These are phyloP conservation scores for Cynara cardunculus DNA, from an alignment of 129 eudicot genomes.

Conservation along the genomic window DNA sequence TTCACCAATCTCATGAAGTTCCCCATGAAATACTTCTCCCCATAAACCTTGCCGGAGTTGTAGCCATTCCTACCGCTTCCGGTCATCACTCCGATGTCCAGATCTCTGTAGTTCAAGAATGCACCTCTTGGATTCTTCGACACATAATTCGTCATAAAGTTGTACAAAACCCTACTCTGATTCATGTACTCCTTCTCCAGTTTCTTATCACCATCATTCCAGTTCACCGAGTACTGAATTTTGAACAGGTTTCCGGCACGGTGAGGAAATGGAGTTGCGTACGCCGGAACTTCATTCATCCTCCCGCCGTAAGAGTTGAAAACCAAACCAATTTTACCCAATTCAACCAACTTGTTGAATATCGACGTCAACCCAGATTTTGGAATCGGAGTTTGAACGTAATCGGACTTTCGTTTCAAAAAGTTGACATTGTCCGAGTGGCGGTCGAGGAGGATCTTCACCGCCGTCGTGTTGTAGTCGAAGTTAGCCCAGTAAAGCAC, in stretches of 20 bases:
- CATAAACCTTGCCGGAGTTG: constrained; percentile 34
- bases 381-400: constrained; percentile 33
- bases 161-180: constrained; percentile 21
- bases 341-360: constrained; percentile 27
- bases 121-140: constrained; percentile 36
- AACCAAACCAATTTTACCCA: constrained; percentile 27
- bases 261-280: constrained; percentile 53
- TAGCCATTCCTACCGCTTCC: constrained; percentile 26
- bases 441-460: constrained; percentile 16
- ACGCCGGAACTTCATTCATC: constrained; percentile 38
- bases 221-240: constrained; percentile 39
- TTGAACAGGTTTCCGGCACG: constrained; percentile 53
- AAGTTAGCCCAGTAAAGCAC: constrained; percentile 24
- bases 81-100: constrained; percentile 31
- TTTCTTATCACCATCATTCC: constrained; percentile 36
- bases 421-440: constrained; percentile 24
- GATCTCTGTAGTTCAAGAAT: constrained; percentile 23
- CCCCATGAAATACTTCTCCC: constrained; percentile 34
- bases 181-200: constrained; percentile 24
- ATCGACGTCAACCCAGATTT: constrained; percentile 26
- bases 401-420: constrained; percentile 45
- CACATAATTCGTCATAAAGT: constrained; percentile 19
- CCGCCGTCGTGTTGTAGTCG: constrained; percentile 16
- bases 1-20: constrained; percentile 46
- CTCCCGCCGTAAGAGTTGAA: constrained; percentile 51